These are phyloP conservation scores for Aspergillus sergii DNA, from an alignment of 2,329 filamentous ascomycete species.

Conservation along the genomic window DNA sequence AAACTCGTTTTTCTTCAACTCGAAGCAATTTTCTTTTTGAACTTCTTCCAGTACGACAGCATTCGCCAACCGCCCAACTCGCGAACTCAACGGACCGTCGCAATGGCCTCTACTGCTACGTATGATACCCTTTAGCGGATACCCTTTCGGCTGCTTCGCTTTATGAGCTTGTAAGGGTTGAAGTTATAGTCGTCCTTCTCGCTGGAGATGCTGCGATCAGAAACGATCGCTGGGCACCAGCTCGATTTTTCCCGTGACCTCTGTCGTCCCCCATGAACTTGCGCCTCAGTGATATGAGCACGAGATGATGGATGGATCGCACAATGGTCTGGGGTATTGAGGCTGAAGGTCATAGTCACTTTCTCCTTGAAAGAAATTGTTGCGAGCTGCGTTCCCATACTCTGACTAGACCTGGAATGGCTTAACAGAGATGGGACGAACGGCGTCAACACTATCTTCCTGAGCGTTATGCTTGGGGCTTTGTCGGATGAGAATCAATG, in stretches of 20 bases:
- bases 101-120: slow-evolving; percentile 65
- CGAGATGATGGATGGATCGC: slow-evolving; percentile 52
- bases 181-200: slow-evolving; percentile 82
- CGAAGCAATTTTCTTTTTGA: slow-evolving; percentile 21
- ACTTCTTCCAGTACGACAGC: slow-evolving; percentile 35
- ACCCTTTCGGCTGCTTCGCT: slow-evolving; percentile 38
- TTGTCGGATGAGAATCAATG: slow-evolving; percentile 73
- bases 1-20: slow-evolving; percentile 32
- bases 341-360: slow-evolving; percentile 63
- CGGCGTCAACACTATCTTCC: slow-evolving; percentile 55
- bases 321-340: slow-evolving; percentile 74
- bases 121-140: slow-evolving; percentile 51
- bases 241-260: slow-evolving; percentile 70
- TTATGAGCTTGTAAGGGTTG: slow-evolving; percentile 52
- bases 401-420: slow-evolving; percentile 15
- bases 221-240: slow-evolving; percentile 60
- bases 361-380: slow-evolving; percentile 81
- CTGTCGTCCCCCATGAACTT: slow-evolving; percentile 27
- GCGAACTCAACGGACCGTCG: slow-evolving; percentile 51
- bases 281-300: slow-evolving; percentile 29
- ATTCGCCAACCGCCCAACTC: slow-evolving; percentile 41
- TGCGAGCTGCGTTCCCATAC: slow-evolving; percentile 46
- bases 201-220: slow-evolving; percentile 62
- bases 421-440: slow-evolving; percentile 29
- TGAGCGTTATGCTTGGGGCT: slow-evolving; percentile 60